Percentiles rank a stretch among this genome's conserved stretches.
These are phyloP conservation scores for Larix sibirica DNA, from an alignment of 83 land plant genomes.

Conservation along the genomic window DNA sequence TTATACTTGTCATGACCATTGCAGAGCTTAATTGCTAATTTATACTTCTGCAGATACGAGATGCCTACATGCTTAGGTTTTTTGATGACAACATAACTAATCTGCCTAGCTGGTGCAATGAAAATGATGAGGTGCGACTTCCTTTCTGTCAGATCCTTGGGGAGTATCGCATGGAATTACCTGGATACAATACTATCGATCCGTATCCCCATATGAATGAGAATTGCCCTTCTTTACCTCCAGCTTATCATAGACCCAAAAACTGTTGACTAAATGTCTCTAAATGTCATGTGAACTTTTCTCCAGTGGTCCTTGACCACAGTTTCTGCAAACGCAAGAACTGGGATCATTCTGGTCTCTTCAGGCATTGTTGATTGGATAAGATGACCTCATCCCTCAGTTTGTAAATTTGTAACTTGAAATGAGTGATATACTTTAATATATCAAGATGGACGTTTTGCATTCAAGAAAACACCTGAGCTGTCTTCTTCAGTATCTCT, in stretches of 20 bases:
- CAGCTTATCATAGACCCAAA: slow-evolving; percentile 50
- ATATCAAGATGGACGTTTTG: too few species aligned
- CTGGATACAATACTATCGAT: slow-evolving; percentile 72
- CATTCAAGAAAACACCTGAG: too few species aligned
- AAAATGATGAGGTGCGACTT: slow-evolving; percentile 43
- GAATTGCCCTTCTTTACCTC: slow-evolving; percentile 77
- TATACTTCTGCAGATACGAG: slow-evolving; percentile 65
- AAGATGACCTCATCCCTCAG: too few species aligned
- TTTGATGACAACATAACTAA: slow-evolving; percentile 68
- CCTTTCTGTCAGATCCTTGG: slow-evolving; percentile 86
- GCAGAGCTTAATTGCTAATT: background rate
- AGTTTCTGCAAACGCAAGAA: too few species aligned
- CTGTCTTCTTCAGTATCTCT: too few species aligned
- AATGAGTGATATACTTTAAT: too few species aligned
- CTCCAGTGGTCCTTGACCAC: too few species aligned
- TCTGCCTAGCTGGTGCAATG: slow-evolving; percentile 85
- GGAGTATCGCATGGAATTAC: slow-evolving; percentile 81
- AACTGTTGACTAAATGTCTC: slow-evolving; percentile 27
- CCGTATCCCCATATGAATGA: slow-evolving; percentile 91
- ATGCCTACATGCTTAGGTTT: slow-evolving; percentile 83
- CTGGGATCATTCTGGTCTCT: too few species aligned
- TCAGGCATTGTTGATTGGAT: too few species aligned
- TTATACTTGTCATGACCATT: background rate
- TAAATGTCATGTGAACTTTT: too few species aligned
- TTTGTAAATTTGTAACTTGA: too few species aligned